Evolutionary conservation across 345 rosid genomes (phyloP), one percentile per base, ranked within the genome.

Genomic region (rapeseed (Brassica napus)): DNA sequence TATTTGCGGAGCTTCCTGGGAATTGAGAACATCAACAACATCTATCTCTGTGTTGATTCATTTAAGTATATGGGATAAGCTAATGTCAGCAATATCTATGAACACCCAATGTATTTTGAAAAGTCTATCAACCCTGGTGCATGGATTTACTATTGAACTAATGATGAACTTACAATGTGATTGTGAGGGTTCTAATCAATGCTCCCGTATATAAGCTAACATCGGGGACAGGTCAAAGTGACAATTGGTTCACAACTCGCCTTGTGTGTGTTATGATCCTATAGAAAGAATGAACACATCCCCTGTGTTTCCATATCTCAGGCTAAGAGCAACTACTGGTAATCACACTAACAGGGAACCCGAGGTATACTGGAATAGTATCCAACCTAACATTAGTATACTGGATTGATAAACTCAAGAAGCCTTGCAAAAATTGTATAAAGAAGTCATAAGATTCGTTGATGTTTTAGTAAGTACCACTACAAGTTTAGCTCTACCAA

Each of bases 1-100:
- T 26, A 30, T 62, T 8, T 10, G 44, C 62, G 24, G 49, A 61
- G 23, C 71, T 68, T 59, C 49, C 62, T 65, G 21, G 39, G 37
- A 54, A 72, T 23, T 55, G 72, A 65, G 66, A 68, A 68, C 24
- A 60, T 44, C 78, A 68, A 21, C 18, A 49, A 0, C 70, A 68
- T 67, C 12, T 12, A 61, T 60, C 49, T 64, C 12, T 39, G 49
- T 30, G 16, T 79, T 32, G 37, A 32, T 32, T 32, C 37, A 31
- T 31, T 31, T 31, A 31, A 31, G 6, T 31, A 31, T 31, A 18
- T 32, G 37, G 37, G 37, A 42, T 42, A 42, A 42, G 14, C 49
- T 10, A 42, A 42, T 3, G 49, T 42, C 47, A 39, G 47, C 47
- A 39, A 9, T 39, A 39, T 42, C 49, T 42, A 42, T 42, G 58